Percentiles rank a stretch among this genome's conserved stretches.
Conservation (phyloP, 1,284 basidiomycete species). For the Ganoderma boninense region DNA sequence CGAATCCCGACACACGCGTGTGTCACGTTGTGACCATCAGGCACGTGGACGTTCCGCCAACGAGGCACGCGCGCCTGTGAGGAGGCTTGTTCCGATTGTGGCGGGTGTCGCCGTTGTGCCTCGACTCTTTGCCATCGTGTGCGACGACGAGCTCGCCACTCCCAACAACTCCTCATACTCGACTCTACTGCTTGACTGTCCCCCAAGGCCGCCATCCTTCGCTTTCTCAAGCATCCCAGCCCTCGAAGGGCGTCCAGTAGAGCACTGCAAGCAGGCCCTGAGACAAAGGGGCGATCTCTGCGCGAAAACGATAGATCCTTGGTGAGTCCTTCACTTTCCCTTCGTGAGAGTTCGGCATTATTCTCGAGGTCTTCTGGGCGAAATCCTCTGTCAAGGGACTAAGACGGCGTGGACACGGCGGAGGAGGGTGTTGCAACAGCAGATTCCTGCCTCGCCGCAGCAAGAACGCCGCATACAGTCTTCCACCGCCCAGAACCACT, state of each 20-base stretch:
- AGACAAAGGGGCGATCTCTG: background rate
- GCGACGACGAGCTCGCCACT: constrained; percentile 2
- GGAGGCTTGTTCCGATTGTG: background rate
- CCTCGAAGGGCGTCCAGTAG: background rate
- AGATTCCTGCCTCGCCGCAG: background rate
- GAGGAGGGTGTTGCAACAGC: background rate
- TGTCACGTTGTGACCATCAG: background rate
- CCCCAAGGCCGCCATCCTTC: background rate
- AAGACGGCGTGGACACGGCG: background rate
- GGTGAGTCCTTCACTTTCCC: background rate
- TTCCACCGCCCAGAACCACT: background rate
- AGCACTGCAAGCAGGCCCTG: background rate
- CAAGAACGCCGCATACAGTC: background rate
- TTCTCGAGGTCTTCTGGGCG: background rate
- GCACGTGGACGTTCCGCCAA: constrained; percentile 3
- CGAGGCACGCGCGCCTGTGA: background rate
- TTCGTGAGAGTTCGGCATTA: background rate
- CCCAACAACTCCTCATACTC: background rate
- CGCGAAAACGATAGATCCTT: background rate
- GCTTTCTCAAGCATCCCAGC: background rate
- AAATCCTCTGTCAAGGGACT: background rate
- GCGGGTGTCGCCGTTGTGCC: background rate
- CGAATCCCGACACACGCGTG: background rate
- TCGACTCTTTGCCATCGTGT: background rate
- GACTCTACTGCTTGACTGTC: background rate